phyloP scores from a whole-genome alignment of 2,329 filamentous ascomycete genomes.

The Fusarium solani-melongenae region DNA sequence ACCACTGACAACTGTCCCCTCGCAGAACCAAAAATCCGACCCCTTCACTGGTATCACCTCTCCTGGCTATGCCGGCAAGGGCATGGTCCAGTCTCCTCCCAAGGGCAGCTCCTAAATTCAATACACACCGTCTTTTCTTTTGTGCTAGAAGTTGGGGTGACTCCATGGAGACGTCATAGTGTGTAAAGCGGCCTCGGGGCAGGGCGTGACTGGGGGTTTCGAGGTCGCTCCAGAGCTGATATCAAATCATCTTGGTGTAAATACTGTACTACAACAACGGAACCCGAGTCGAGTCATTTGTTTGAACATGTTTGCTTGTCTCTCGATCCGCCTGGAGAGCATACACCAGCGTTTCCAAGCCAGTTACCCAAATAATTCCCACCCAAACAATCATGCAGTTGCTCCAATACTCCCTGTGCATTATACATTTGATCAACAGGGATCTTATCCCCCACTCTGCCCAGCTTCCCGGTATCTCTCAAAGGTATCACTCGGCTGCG shows the following conservation, averaged over 20 bases:
- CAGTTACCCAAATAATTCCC: conserved; percentile 22
- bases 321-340: conserved; percentile 17
- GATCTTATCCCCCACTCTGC: conserved; percentile 57
- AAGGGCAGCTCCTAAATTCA: conserved; percentile 58
- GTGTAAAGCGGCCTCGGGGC: conserved; percentile 47
- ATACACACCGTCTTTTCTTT: conserved; percentile 46
- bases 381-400: conserved; percentile 23
- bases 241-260: conserved; percentile 50
- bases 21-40: conserved; percentile 85
- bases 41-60: conserved; percentile 87
- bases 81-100: conserved; percentile 79
- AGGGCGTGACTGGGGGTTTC: conserved; percentile 45
- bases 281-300: conserved; percentile 49
- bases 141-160: conserved; percentile 50
- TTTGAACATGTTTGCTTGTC: conserved; percentile 42
- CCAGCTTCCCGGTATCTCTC: conserved; percentile 59
- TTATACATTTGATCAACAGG: background rate
- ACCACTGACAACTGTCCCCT: conserved; percentile 23
- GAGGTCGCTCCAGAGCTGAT: conserved; percentile 46
- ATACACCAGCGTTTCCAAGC: conserved; percentile 20
- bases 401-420: conserved; percentile 22
- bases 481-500: conserved; percentile 45
- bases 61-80: conserved; percentile 81
- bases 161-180: conserved; percentile 47
- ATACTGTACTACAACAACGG: conserved; percentile 58